A percentile compares a stretch with the other conserved stretches of the same genome.
Conservation (phyloP, 805 yeast species). For the Metschnikowia santaceciliae region DNA sequence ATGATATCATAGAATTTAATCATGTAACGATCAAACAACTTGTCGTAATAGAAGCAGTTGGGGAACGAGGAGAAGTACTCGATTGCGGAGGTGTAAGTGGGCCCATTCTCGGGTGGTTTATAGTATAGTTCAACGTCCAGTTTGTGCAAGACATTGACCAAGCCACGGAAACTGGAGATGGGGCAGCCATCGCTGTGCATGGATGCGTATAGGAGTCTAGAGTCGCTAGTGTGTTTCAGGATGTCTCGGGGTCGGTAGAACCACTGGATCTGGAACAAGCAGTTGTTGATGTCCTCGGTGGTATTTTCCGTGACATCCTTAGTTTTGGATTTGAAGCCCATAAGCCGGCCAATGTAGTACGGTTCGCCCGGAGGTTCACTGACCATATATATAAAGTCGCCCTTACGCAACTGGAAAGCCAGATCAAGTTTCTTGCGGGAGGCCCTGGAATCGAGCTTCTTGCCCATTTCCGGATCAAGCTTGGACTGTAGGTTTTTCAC, state of each 20-base stretch:
- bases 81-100: slow-evolving; percentile 23
- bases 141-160: slow-evolving; percentile 63
- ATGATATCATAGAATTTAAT: slow-evolving; percentile 75
- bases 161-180: slow-evolving; percentile 67
- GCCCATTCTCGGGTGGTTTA: slow-evolving; percentile 8
- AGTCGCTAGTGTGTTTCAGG: slow-evolving; percentile 59
- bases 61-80: slow-evolving; percentile 55
- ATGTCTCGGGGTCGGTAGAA: slow-evolving; percentile 86
- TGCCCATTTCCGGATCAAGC: slow-evolving; percentile 9
- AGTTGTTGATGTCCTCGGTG: slow-evolving; percentile 41
- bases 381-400: slow-evolving; percentile 75
- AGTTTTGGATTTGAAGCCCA: slow-evolving; percentile 51
- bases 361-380: slow-evolving; percentile 96
- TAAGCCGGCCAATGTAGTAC: slow-evolving; percentile 78
- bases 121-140: slow-evolving; percentile 54
- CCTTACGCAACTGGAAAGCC: slow-evolving; percentile 36
- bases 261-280: slow-evolving; percentile 77
- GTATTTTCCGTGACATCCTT: slow-evolving; percentile 6
- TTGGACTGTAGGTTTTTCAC: slow-evolving; percentile 9
- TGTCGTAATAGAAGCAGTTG: slow-evolving; percentile 77
- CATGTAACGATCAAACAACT: slow-evolving; percentile 82
- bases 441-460: slow-evolving; percentile 6
- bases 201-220: slow-evolving; percentile 76
- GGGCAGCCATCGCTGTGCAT: slow-evolving; percentile 87
- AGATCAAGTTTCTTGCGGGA: slow-evolving; percentile 20